A percentile compares a stretch with the other conserved stretches of the same genome.
Evolutionary conservation across 306 rosid species (phyloP).

Genomic region (Castanea sativa): DNA sequence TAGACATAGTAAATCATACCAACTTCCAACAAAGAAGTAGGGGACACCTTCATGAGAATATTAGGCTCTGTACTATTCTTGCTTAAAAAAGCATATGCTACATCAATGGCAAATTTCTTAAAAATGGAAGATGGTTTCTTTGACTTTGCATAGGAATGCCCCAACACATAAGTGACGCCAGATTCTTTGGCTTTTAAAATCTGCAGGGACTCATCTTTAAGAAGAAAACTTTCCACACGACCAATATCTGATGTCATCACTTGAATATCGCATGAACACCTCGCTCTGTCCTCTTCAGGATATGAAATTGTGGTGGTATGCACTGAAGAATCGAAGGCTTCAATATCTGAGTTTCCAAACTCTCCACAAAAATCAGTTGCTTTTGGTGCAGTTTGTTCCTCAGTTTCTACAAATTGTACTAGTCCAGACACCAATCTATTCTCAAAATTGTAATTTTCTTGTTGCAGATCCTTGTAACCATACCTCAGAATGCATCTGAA

Average conservation of each 20-base stretch:
- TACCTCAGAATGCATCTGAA: conserved; percentile 71
- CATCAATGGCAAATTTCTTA: conserved; percentile 61
- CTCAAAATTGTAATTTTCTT: conserved; percentile 64
- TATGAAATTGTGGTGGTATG: conserved; percentile 9
- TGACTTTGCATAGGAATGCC: conserved; percentile 73
- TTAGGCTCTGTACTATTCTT: conserved; percentile 69
- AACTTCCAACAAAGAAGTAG: conserved; percentile 68
- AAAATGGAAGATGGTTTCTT: conserved; percentile 62
- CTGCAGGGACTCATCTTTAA: conserved; percentile 46
- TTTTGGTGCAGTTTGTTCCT: conserved; percentile 29
- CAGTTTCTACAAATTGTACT: conserved; percentile 60
- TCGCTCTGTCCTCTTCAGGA: conserved; percentile 22
- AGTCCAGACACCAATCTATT: conserved; percentile 47
- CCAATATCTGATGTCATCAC: conserved; percentile 6
- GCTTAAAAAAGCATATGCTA: conserved; percentile 59
- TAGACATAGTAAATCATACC: conserved; percentile 81
- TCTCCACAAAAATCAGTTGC: conserved; percentile 22
- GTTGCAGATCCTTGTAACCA: conserved; percentile 75
- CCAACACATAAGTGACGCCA: conserved; percentile 71
- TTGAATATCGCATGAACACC: conserved; percentile 24
- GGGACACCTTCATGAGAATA: conserved; percentile 58
- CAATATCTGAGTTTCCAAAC: conserved; percentile 26
- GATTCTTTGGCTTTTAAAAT: conserved; percentile 71
- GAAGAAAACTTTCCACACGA: conserved; percentile 15
- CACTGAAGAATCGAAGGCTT: conserved; percentile 23